Conservation (phyloP, 2,329 filamentous ascomycete species). For the Diaporthe sp. region DNA sequence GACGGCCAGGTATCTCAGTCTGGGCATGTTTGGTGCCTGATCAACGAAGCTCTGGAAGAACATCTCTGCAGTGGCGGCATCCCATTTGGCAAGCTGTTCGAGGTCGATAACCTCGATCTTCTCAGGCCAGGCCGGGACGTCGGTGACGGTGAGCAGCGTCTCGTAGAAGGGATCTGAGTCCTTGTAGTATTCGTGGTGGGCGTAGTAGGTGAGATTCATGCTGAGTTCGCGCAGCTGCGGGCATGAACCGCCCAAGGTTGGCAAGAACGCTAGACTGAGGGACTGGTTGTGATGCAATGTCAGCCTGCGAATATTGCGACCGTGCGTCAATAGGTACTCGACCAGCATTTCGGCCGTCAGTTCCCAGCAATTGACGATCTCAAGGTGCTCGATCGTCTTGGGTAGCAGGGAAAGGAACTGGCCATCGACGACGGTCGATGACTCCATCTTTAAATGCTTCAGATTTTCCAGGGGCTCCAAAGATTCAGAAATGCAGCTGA, state of each 20-base stretch:
- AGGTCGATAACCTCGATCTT: slow-evolving; percentile 80
- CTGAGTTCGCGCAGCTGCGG: slow-evolving; percentile 77
- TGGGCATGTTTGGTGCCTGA: slow-evolving; percentile 73
- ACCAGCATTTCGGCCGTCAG: slow-evolving; percentile 76
- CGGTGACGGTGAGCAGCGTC: slow-evolving; percentile 70
- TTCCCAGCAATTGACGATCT: slow-evolving; percentile 83
- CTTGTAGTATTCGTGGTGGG: slow-evolving; percentile 73
- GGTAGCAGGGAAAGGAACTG: slow-evolving; percentile 78
- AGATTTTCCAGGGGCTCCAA: slow-evolving; percentile 71
- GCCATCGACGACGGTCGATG: slow-evolving; percentile 78
- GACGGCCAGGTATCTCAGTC: slow-evolving; percentile 78
- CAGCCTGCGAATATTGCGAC: slow-evolving; percentile 75
- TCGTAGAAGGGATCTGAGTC: slow-evolving; percentile 84
- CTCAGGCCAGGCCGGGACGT: slow-evolving; percentile 83
- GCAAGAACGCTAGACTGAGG: slow-evolving; percentile 81
- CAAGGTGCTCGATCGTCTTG: slow-evolving; percentile 73
- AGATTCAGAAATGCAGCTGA: slow-evolving; percentile 58
- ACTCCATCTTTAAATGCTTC: slow-evolving; percentile 78
- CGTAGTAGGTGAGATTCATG: slow-evolving; percentile 85
- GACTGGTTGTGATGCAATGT: slow-evolving; percentile 83
- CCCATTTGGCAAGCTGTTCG: slow-evolving; percentile 82
- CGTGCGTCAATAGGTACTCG: slow-evolving; percentile 75
- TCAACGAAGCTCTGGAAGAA: slow-evolving; percentile 86
- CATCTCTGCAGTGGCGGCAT: slow-evolving; percentile 75
- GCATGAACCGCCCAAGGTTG: slow-evolving; percentile 74